Evolutionary conservation across 768 basidiomycete species (phyloP).

Genomic region (Gloeopeniophorella convolvens): DNA sequence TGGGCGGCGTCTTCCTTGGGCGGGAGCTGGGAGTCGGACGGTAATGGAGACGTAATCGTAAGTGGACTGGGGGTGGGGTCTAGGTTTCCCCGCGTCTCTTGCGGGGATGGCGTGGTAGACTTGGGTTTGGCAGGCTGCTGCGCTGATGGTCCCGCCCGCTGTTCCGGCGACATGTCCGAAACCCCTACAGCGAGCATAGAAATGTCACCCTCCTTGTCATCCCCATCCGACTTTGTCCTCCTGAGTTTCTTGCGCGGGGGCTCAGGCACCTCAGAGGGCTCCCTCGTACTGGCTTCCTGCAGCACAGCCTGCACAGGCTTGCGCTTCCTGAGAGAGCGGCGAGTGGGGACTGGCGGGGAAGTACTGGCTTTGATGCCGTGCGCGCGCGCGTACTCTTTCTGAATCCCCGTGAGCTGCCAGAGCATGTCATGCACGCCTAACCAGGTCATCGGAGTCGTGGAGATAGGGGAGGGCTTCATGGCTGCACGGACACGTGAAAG

Average conservation of each 20-base stretch:
- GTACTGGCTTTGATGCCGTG: slow-evolving; percentile 3
- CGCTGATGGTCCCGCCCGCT: slow-evolving; percentile 3
- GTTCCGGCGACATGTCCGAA: not conserved
- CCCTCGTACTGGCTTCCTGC: slow-evolving; percentile 5
- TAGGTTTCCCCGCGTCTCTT: slow-evolving; percentile 1
- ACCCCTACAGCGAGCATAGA: not conserved
- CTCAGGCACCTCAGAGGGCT: slow-evolving; percentile 12
- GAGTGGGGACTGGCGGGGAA: slow-evolving; percentile 5
- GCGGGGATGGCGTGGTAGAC: not conserved
- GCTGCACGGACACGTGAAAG: too few species aligned
- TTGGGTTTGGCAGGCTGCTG: not conserved
- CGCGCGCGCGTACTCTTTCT: slow-evolving; percentile 16
- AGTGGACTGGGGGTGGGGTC: slow-evolving; percentile 18
- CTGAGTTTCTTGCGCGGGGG: slow-evolving; percentile 17
- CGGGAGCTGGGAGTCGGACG: slow-evolving; percentile 4
- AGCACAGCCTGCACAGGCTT: slow-evolving; percentile 9
- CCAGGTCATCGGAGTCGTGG: slow-evolving; percentile 18
- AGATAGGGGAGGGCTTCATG: slow-evolving; percentile 10
- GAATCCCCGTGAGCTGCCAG: slow-evolving; percentile 19
- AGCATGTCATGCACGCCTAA: slow-evolving; percentile 18
- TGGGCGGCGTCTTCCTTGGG: slow-evolving; percentile 7
- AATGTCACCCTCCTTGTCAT: slow-evolving; percentile 4
- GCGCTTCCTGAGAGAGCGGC: slow-evolving; percentile 18
- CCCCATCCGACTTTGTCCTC: slow-evolving; percentile 4
- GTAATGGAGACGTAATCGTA: slow-evolving; percentile 12